phyloP scores from a whole-genome alignment of 73 alveolate genomes.

The Tetrahymena borealis region DNA sequence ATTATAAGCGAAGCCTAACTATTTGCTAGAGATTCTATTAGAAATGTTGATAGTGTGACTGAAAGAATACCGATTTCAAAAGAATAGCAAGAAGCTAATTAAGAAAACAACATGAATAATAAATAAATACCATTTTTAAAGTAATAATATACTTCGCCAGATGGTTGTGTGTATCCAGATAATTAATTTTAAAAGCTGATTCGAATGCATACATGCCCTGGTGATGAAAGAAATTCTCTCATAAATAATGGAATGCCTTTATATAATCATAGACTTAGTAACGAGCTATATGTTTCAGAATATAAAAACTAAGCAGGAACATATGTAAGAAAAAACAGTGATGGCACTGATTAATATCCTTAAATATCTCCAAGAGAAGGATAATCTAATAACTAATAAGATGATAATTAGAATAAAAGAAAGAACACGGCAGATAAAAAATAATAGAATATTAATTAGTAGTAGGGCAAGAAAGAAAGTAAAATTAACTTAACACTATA shows the following conservation, averaged over 20 bases:
- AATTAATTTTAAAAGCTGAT: background rate
- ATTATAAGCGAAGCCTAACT: background rate
- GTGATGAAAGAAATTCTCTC: background rate
- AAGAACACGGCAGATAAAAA: background rate
- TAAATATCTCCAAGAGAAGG: background rate
- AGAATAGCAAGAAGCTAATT: background rate
- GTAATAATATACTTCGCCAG: background rate
- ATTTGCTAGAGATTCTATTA: background rate
- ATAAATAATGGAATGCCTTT: background rate
- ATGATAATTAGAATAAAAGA: too few relatives aligned
- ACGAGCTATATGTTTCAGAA: background rate
- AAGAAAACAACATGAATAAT: background rate
- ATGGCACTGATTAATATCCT: background rate
- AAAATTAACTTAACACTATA: background rate
- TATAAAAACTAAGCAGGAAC: background rate
- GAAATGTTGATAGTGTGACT: background rate
- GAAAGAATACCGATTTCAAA: background rate
- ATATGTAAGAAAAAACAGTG: background rate
- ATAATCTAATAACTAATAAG: background rate
- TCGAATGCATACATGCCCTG: background rate
- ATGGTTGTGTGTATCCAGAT: background rate
- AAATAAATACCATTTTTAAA: background rate
- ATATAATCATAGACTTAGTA: background rate
- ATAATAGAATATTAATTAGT: too few relatives aligned
- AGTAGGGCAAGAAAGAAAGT: too few relatives aligned